Conservation (phyloP, 768 basidiomycete species). For the Russula lepida region DNA sequence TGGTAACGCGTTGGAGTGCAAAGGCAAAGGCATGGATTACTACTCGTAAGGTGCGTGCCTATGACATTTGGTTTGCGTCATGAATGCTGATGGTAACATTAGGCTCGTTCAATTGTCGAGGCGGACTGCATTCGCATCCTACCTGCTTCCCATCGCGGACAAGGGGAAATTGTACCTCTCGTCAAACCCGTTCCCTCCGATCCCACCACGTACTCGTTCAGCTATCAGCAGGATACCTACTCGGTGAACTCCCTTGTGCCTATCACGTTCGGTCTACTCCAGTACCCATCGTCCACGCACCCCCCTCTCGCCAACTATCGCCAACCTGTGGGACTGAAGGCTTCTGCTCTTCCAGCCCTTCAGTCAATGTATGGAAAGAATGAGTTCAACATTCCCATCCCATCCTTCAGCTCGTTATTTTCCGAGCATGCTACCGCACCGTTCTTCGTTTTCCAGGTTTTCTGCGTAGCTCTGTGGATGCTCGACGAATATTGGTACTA, state of each 20-base stretch:
- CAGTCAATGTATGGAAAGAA: conserved; percentile 78
- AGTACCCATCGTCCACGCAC: conserved; percentile 73
- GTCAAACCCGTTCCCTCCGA: conserved; percentile 52
- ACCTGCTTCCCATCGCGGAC: conserved; percentile 73
- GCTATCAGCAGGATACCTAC: conserved; percentile 92
- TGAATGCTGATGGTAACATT: conserved; percentile 1
- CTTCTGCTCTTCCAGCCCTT: conserved; percentile 41
- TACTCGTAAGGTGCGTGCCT: conserved; percentile 51
- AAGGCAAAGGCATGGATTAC: conserved; percentile 73
- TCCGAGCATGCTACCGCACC: conserved; percentile 95
- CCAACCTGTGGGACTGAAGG: conserved; percentile 46
- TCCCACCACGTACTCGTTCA: conserved; percentile 70
- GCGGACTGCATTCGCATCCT: conserved; percentile 79
- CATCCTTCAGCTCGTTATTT: conserved; percentile 87
- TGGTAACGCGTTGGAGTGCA: conserved; percentile 85
- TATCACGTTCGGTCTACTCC: conserved; percentile 64
- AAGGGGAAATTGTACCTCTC: conserved; percentile 81
- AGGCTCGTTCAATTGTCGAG: conserved; percentile 57
- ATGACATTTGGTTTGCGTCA: neutral
- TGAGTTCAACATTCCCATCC: conserved; percentile 95
- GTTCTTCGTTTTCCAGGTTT: conserved; percentile 98
- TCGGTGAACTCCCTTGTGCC: conserved; percentile 51
- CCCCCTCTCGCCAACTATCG: conserved; percentile 65
- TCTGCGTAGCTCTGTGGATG: conserved; percentile 96
- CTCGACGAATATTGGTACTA: conserved; percentile 99